Conservation (phyloP, 345 rosid genomes). For the Murraya koenigii region DNA sequence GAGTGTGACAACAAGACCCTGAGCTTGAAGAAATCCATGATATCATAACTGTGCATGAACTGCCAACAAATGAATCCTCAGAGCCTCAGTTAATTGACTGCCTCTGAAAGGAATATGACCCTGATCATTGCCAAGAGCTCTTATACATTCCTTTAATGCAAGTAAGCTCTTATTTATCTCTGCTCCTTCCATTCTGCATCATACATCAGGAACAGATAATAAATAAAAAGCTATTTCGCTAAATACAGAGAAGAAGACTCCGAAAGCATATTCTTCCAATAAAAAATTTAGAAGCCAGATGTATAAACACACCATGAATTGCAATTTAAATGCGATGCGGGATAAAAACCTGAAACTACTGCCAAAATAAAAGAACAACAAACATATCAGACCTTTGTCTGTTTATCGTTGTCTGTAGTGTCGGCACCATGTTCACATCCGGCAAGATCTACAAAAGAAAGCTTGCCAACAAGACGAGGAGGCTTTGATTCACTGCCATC, state of each 20-base stretch:
- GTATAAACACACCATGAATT: background rate
- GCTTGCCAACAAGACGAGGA: slow-evolving; percentile 89
- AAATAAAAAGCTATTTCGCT: slow-evolving; percentile 8
- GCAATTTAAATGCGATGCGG: background rate
- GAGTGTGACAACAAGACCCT: slow-evolving; percentile 96
- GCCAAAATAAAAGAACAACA: background rate
- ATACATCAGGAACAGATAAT: slow-evolving; percentile 14
- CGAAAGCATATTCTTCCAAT: background rate
- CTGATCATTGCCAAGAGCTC: slow-evolving; percentile 99
- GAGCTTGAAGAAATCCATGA: slow-evolving; percentile 97
- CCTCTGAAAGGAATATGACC: slow-evolving; percentile 98
- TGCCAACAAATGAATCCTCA: slow-evolving; percentile 92
- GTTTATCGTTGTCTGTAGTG: slow-evolving; percentile 97
- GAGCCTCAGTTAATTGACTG: slow-evolving; percentile 90
- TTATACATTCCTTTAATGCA: slow-evolving; percentile 93
- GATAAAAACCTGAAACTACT: background rate
- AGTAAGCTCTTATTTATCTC: slow-evolving; percentile 97
- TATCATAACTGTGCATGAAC: slow-evolving; percentile 95
- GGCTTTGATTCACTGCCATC: slow-evolving; percentile 87
- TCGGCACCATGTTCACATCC: slow-evolving; percentile 99
- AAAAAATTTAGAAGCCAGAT: background rate
- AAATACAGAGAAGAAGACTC: background rate
- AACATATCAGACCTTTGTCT: slow-evolving; percentile 63
- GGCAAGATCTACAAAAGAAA: slow-evolving; percentile 95
- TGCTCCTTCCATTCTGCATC: slow-evolving; percentile 94